Conservation (phyloP, 2,329 filamentous ascomycete species). For the Aspergillaceae sp. region DNA sequence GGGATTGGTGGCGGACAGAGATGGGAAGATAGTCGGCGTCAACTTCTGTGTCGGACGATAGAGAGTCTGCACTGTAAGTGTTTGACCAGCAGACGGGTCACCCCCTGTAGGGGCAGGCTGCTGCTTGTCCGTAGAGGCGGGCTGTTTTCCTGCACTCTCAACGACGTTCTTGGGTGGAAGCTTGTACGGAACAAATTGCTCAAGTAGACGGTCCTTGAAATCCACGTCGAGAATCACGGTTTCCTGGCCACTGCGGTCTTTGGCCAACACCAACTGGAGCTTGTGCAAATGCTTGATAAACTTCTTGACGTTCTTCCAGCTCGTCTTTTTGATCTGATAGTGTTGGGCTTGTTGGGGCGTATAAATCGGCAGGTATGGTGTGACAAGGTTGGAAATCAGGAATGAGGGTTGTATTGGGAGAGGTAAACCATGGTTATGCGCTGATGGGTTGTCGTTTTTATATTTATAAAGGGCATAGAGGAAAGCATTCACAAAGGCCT, state of each 20-base stretch:
- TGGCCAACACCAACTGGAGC: slow-evolving; percentile 52
- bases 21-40: slow-evolving; percentile 45
- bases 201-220: slow-evolving; percentile 48
- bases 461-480: slow-evolving; percentile 54
- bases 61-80: slow-evolving; percentile 42
- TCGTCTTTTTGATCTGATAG: slow-evolving; percentile 61
- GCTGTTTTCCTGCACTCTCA: slow-evolving; percentile 33
- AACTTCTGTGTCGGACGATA: slow-evolving; percentile 52
- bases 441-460: slow-evolving; percentile 46
- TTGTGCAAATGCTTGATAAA: slow-evolving; percentile 63
- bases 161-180: slow-evolving; percentile 50
- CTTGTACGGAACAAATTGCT: slow-evolving; percentile 53
- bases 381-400: slow-evolving; percentile 55
- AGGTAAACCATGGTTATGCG: slow-evolving; percentile 47
- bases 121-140: slow-evolving; percentile 20
- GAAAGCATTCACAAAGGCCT: slow-evolving; percentile 56
- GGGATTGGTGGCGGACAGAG: slow-evolving; percentile 39
- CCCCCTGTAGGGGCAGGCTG: slow-evolving; percentile 16
- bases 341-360: slow-evolving; percentile 47
- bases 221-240: slow-evolving; percentile 57
- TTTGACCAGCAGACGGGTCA: slow-evolving; percentile 38
- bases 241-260: slow-evolving; percentile 57
- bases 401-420: slow-evolving; percentile 57
- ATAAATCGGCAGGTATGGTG: slow-evolving; percentile 57
- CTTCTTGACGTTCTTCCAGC: slow-evolving; percentile 62